These are phyloP conservation scores for Diddensiella caesifluorescens DNA, from an alignment of 805 yeast species.

Conservation along the genomic window DNA sequence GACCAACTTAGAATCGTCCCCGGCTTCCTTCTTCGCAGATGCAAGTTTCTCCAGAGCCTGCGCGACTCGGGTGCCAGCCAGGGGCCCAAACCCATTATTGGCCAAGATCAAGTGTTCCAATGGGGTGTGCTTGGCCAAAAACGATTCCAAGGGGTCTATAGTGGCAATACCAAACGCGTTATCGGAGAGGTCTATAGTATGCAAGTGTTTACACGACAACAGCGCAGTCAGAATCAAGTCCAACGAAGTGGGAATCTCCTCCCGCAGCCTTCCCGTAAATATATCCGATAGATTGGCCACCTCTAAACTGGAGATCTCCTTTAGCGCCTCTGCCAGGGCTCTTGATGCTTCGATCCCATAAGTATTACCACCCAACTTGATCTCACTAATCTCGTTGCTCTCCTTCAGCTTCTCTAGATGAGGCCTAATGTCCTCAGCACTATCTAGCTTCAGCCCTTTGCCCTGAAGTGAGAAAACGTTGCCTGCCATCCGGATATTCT, in stretches of 20 bases:
- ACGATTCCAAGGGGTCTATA: slow-evolving; percentile 79
- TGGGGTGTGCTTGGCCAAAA: slow-evolving; percentile 67
- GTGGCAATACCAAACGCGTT: slow-evolving; percentile 97
- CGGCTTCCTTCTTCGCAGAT: slow-evolving; percentile 48
- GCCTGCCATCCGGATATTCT: too few relatives aligned
- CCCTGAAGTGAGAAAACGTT: slow-evolving; percentile 48
- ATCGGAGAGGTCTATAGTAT: slow-evolving; percentile 78
- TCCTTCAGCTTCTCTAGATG: slow-evolving; percentile 51
- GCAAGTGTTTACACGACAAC: slow-evolving; percentile 59
- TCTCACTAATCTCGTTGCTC: slow-evolving; percentile 39
- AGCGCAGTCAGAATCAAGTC: slow-evolving; percentile 68
- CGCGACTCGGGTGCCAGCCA: slow-evolving; percentile 93
- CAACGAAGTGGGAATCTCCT: slow-evolving; percentile 87
- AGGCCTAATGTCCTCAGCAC: slow-evolving; percentile 68
- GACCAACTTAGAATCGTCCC: slow-evolving; percentile 49
- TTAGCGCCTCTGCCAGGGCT: slow-evolving; percentile 55
- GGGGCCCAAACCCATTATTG: slow-evolving; percentile 98
- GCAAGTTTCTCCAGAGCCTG: slow-evolving; percentile 72
- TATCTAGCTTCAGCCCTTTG: slow-evolving; percentile 69
- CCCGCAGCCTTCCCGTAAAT: slow-evolving; percentile 90
- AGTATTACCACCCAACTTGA: slow-evolving; percentile 90
- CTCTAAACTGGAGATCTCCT: slow-evolving; percentile 38
- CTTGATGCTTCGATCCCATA: slow-evolving; percentile 86
- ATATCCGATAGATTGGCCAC: slow-evolving; percentile 82
- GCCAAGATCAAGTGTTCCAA: slow-evolving; percentile 82